phyloP scores from a whole-genome alignment of 768 basidiomycete species.

The Agaricus bisporus region DNA sequence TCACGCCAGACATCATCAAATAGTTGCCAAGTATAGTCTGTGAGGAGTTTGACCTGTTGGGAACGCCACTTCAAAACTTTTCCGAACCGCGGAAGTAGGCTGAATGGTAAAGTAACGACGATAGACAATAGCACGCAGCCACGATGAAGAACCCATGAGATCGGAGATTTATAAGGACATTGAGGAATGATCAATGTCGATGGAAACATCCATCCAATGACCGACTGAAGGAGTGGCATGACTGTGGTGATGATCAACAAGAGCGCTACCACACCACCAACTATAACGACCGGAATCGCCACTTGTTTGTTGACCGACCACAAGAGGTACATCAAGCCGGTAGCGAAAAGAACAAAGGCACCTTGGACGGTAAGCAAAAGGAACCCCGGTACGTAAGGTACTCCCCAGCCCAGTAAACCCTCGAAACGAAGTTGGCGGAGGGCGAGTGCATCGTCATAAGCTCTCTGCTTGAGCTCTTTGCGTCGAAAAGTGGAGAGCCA shows the following conservation, averaged over 20 bases:
- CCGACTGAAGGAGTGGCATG: conserved; percentile 3
- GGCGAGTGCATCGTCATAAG: conserved; percentile 1
- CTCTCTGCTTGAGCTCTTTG: neutral
- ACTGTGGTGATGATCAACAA: neutral
- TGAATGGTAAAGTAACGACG: neutral
- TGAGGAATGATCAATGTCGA: neutral
- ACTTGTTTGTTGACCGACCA: conserved; percentile 1
- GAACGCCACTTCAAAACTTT: neutral
- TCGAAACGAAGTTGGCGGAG: conserved; percentile 9
- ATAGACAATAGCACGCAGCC: neutral
- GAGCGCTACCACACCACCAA: neutral
- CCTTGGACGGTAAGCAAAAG: conserved; percentile 4
- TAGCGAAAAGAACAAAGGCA: conserved; percentile 3
- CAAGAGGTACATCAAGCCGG: conserved; percentile 3
- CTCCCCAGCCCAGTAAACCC: conserved; percentile 1
- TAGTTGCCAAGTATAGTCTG: neutral
- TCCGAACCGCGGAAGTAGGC: neutral
- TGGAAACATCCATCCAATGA: neutral
- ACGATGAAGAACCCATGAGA: conserved; percentile 4
- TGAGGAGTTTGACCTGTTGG: neutral
- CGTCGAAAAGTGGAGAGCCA: conserved; percentile 3
- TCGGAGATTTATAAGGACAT: conserved; percentile 7
- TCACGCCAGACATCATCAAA: neutral
- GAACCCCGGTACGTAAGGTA: neutral
- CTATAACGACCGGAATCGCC: conserved; percentile 5